Percentiles rank a stretch among this genome's conserved stretches.
phyloP scores from a whole-genome alignment of 305 asterid genomes.

The Solanum hybrid region DNA sequence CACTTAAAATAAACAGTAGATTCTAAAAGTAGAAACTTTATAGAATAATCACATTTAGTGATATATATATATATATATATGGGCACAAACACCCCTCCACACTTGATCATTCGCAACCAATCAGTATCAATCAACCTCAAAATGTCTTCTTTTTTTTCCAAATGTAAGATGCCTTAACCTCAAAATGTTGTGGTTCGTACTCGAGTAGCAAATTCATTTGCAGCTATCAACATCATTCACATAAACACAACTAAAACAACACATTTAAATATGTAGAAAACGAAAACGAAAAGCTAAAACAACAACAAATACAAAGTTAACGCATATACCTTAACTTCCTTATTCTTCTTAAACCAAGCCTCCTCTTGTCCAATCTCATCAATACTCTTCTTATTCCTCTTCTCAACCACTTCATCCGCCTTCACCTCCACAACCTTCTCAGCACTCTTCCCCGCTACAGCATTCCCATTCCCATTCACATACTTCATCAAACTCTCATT shows the following conservation, averaged over 20 bases:
- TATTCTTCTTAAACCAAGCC: conserved; percentile 74
- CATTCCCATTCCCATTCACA: conserved; percentile 50
- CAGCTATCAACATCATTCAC: not conserved
- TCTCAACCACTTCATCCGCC: conserved; percentile 23
- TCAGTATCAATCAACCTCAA: not conserved
- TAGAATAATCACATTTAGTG: not conserved
- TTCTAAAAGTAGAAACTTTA: not conserved
- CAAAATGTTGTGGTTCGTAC: not conserved
- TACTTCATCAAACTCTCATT: conserved; percentile 47
- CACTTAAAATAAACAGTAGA: not conserved
- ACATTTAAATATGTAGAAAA: not conserved
- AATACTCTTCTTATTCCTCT: conserved; percentile 40
- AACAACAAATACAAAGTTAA: not conserved
- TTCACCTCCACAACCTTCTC: conserved; percentile 33
- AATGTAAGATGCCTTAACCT: not conserved
- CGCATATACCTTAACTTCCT: conserved; percentile 55
- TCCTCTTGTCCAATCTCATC: conserved; percentile 97
- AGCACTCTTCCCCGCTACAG: conserved; percentile 18
- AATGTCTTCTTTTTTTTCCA: not conserved
- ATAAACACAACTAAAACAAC: not conserved
- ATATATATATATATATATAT: no score
- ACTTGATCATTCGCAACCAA: not conserved
- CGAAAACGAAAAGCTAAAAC: not conserved
- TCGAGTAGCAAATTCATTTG: not conserved
- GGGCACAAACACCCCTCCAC: not conserved